phyloP scores from a whole-genome alignment of 2,329 filamentous ascomycete genomes.

The Fusarium paranaense region DNA sequence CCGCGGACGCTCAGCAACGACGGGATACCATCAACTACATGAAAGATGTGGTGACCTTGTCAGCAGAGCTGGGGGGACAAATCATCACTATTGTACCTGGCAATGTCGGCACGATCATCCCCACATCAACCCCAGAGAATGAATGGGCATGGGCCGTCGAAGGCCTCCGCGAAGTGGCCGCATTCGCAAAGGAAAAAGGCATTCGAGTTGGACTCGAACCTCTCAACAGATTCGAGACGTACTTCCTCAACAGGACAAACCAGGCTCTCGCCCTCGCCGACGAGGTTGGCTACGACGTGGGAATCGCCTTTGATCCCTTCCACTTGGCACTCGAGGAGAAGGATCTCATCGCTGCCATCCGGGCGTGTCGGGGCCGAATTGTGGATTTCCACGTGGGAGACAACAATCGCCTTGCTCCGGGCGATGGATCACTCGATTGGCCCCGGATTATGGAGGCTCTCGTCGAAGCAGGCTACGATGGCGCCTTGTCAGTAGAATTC shows the following conservation, averaged over 20 bases:
- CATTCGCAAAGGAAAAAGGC: constrained; percentile 15
- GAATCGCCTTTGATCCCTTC: constrained; percentile 33
- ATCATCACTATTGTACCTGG: constrained; percentile 25
- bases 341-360: constrained; percentile 24
- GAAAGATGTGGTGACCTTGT: constrained; percentile 29
- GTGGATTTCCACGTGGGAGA: constrained; percentile 34
- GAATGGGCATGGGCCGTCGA: constrained; percentile 37
- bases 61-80: constrained; percentile 25
- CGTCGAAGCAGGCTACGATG: constrained; percentile 17
- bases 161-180: constrained; percentile 20
- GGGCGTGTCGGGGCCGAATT: constrained; percentile 17
- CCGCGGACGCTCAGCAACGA: constrained; percentile 22
- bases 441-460: constrained; percentile 21
- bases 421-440: constrained; percentile 33
- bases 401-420: constrained; percentile 30
- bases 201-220: constrained; percentile 35
- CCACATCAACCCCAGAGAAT: constrained; percentile 26
- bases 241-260: constrained; percentile 35
- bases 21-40: constrained; percentile 27
- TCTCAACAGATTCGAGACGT: constrained; percentile 38
- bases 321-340: constrained; percentile 31
- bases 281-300: constrained; percentile 23
- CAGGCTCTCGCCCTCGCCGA: constrained; percentile 35
- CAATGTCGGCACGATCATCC: constrained; percentile 20
- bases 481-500: constrained; percentile 28